These are phyloP conservation scores for Coniochaeta sp. DNA, from an alignment of 2,329 filamentous ascomycete genomes.

Conservation along the genomic window DNA sequence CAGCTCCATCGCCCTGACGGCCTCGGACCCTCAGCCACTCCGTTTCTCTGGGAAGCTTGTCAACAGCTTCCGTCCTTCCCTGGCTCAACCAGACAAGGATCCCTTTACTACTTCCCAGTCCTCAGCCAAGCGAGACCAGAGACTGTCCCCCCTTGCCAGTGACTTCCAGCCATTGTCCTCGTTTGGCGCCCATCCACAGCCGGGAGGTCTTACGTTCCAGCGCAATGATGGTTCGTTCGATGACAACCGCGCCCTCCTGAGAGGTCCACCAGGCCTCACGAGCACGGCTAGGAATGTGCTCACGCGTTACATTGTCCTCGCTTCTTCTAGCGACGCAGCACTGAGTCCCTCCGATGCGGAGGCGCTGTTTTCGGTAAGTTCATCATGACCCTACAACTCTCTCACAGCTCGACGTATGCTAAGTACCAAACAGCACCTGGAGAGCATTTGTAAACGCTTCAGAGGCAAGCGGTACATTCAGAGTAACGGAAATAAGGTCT, in stretches of 20 bases:
- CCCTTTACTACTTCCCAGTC: constrained; percentile 37
- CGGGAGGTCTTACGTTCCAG: constrained; percentile 4
- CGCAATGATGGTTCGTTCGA: not conserved
- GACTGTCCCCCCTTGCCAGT: constrained; percentile 58
- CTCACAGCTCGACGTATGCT: not conserved
- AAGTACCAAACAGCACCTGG: constrained; percentile 23
- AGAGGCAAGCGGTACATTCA: constrained; percentile 30
- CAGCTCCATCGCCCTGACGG: constrained; percentile 21
- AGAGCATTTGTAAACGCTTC: constrained; percentile 23
- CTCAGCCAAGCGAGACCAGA: constrained; percentile 26
- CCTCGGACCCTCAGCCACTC: constrained; percentile 18
- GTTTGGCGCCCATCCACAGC: constrained; percentile 13
- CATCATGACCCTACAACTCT: not conserved
- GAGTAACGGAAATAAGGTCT: constrained; percentile 33
- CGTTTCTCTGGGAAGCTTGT: constrained; percentile 17
- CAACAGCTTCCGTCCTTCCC: constrained; percentile 16
- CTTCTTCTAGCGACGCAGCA: constrained; percentile 15
- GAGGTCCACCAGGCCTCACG: not conserved
- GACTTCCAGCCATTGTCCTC: constrained; percentile 47
- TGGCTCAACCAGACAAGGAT: constrained; percentile 34
- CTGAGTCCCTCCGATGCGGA: constrained; percentile 32
- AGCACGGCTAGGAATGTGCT: not conserved
- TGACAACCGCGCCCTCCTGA: not conserved
- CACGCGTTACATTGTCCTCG: constrained; percentile 37
- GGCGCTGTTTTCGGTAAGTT: constrained; percentile 35